Evolutionary conservation across 2,329 filamentous ascomycete genomes (phyloP), one percentile per base, ranked within the genome.

Genomic region (Paraphoma sp.): DNA sequence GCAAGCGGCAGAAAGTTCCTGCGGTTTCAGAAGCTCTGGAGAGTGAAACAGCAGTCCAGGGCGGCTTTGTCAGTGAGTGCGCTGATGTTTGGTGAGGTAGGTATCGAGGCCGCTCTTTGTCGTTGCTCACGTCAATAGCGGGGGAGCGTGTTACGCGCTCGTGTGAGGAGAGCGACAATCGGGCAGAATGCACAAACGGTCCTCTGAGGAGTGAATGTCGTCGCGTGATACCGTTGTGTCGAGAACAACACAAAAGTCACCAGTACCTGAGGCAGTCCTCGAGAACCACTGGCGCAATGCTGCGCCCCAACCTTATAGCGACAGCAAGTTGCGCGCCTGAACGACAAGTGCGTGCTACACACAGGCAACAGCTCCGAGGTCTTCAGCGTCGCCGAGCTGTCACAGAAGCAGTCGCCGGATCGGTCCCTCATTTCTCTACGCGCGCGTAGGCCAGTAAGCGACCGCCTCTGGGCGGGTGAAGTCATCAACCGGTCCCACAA

Each of bases 21-120:
- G 43, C 29, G 49, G 68, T 70, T 69, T 70, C 69, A 68, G 62
- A 45, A 12, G 43, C 48, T 46, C 45, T 44, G 49, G 40, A 45
- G 48, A 18, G 52, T 65, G 67, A 68, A 69, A 68, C 67, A 17
- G 31, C 31, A 44, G 50, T 45, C 41, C 44, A 56, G 51, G 36
- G 49, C 48, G 43, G 54, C 56, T 57, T 44, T 54, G 49, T 41
- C 51, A 40, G 52, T 42, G 51, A 53, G 5, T 23, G 23, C 23
- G 23, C 23, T 23, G 23, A 23, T 23, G 23, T 2, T 5, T 23
- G 23, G 23, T 23, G 23, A 23, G 23, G 23, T 23, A 7, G 2
- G 33, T 36, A 14, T 36, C 33, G 33, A 36, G 9, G 3, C 9
- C 7, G 33, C 6, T 10, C 33, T 36, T 36, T 36, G 33, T 10